Base-by-base conservation (phyloP, 441 rosid genomes). In the Pelargonium cotyledonis region DNA sequence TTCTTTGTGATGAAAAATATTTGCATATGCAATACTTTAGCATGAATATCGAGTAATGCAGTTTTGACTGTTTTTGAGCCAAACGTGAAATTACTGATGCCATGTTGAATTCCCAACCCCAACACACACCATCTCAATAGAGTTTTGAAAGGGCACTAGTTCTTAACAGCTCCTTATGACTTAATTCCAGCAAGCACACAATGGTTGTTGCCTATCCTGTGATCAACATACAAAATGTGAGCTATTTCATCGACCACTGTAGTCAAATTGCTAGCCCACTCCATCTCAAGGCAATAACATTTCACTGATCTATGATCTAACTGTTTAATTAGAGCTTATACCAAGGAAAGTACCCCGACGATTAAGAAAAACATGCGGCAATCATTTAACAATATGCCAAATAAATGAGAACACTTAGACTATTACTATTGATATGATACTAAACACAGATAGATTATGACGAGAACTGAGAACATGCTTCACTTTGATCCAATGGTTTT, bases 221-320 rank as follows among this genome's bases (percentile, higher is more conserved):
- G 18, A 60, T 18, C 53, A 35, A 41, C 69, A 16, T n/a, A 38
- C 43, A 19, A 63, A 73, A 63, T 26, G 9, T 1, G 29, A 35
- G 43, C 68, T 43, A 61, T 35, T 31, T 19, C 65, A 75, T 53
- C 46, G 31, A 51, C 19, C 29, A 64, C 3, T 38, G 18, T 11
- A 44, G 29, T 68, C 57, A 47, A 61, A 55, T 12, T 60, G 51
- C 70, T 66, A 10, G 19, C 19, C 68, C 47, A 21, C 65, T 40
- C 55, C 68, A 41, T 64, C n/a, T 31, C 31, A 41, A 18, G 53
- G 40, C 16, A 41, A 12, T 31, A 64, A 3, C n/a, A 14, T 47
- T 2, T 8, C 11, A 14, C n/a, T 47, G n/a, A 47, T 8, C 1
- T 2, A 9, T 8, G 7, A 47, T 47, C 53, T 47, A 47, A 47